Conservation (phyloP, 2,329 filamentous ascomycete species). For the Coniochaeta sp. region DNA sequence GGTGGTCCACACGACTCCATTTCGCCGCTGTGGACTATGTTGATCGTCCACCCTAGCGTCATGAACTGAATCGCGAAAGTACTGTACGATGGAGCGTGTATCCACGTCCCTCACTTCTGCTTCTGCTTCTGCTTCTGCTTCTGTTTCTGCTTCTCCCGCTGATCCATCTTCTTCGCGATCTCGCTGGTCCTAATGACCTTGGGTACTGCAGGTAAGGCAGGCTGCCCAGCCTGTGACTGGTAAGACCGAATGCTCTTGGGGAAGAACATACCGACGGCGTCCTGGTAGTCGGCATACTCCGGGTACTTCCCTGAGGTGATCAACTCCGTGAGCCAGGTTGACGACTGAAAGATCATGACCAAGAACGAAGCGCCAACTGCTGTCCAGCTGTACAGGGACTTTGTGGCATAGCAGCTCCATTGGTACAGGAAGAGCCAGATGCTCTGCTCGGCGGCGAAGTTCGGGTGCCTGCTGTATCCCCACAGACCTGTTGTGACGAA, state of each 20-base stretch:
- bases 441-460: constrained; percentile 86
- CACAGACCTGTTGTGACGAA: constrained; percentile 82
- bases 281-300: constrained; percentile 81
- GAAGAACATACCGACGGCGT: constrained; percentile 74
- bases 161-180: constrained; percentile 30
- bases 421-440: constrained; percentile 86
- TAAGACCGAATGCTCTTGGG: constrained; percentile 48
- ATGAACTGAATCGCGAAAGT: not conserved
- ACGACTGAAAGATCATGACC: constrained; percentile 78
- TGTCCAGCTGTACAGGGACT: constrained; percentile 71
- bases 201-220: constrained; percentile 17
- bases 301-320: constrained; percentile 79
- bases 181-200: constrained; percentile 46
- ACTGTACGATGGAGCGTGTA: not conserved
- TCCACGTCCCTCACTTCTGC: not conserved
- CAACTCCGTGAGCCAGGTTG: constrained; percentile 78
- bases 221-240: constrained; percentile 23
- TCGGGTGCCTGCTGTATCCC: constrained; percentile 85
- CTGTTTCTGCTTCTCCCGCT: constrained; percentile 30
- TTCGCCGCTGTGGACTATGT: not conserved
- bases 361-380: constrained; percentile 62
- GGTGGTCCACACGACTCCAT: not conserved
- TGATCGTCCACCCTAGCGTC: not conserved
- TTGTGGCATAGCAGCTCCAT: constrained; percentile 74
- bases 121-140: constrained; percentile 13